These are phyloP conservation scores for Plasmodium adleri DNA, from an alignment of 169 alveolate genomes.

Conservation along the genomic window DNA sequence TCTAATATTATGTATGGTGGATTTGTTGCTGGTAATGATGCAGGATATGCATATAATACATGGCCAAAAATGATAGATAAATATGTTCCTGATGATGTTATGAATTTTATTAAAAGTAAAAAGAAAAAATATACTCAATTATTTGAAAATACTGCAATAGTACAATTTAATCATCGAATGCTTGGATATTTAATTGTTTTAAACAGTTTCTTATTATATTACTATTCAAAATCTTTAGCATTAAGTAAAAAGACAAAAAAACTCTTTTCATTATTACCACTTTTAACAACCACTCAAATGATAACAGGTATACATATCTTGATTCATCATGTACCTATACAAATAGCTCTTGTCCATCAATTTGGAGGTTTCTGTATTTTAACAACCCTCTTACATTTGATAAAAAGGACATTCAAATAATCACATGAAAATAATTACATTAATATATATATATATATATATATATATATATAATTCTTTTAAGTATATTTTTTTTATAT, in stretches of 20 bases:
- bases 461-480: too few relatives aligned
- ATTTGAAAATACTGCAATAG: constrained; percentile 87
- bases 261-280: constrained; percentile 80
- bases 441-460: too few relatives aligned
- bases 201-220: constrained; percentile 66
- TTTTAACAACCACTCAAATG: constrained; percentile 81
- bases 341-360: constrained; percentile 84
- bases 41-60: constrained; percentile 91
- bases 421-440: constrained; percentile 1
- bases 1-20: constrained; percentile 78
- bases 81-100: constrained; percentile 85
- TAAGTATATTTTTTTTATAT: too few relatives aligned
- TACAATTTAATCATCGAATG: constrained; percentile 90
- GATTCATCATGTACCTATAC: constrained; percentile 84
- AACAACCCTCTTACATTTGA: constrained; percentile 79
- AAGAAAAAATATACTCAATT: constrained; percentile 76
- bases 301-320: constrained; percentile 80
- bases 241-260: constrained; percentile 74
- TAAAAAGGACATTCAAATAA: constrained; percentile 18
- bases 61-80: constrained; percentile 90
- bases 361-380: constrained; percentile 82
- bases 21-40: constrained; percentile 91
- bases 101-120: constrained; percentile 36
- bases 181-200: constrained; percentile 83
- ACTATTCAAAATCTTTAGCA: constrained; percentile 32